Conservation (phyloP, 352 stramenopile species). For the Albugo candida region DNA sequence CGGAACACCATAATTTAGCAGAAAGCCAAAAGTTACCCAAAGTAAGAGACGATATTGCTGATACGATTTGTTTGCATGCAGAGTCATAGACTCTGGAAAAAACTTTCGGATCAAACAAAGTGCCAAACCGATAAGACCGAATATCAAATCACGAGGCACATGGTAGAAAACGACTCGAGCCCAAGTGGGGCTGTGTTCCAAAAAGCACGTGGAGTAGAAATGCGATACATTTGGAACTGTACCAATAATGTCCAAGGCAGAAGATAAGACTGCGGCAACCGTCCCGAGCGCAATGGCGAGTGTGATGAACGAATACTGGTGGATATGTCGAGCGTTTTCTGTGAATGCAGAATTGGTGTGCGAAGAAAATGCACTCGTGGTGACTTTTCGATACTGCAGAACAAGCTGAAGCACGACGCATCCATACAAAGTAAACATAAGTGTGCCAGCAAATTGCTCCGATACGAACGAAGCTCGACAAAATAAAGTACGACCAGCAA, state of each 20-base stretch:
- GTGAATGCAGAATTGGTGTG: too few relatives aligned
- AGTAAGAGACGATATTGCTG: conserved; percentile 21
- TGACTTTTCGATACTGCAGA: too few relatives aligned
- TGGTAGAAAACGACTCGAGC: conserved; percentile 38
- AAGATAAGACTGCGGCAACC: conserved; percentile 16
- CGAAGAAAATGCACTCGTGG: too few relatives aligned
- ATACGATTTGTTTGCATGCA: conserved; percentile 8
- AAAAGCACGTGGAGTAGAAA: conserved; percentile 19
- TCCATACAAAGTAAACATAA: too few relatives aligned
- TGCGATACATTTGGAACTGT: conserved; percentile 42
- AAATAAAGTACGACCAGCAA: too few relatives aligned
- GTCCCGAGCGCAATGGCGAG: too few relatives aligned
- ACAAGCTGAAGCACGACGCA: too few relatives aligned
- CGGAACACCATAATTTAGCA: conserved; percentile 20
- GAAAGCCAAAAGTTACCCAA: conserved; percentile 18
- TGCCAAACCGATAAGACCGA: conserved; percentile 15
- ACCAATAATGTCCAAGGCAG: conserved; percentile 37
- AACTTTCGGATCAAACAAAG: not conserved
- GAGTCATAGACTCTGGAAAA: not conserved
- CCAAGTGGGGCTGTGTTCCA: conserved; percentile 29
- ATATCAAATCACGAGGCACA: conserved; percentile 21
- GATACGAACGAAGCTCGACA: too few relatives aligned
- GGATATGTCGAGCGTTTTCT: too few relatives aligned
- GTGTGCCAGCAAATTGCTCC: too few relatives aligned
- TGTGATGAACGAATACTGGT: too few relatives aligned